phyloP scores from a whole-genome alignment of 305 asterid species.

The Rubia peregrina region DNA sequence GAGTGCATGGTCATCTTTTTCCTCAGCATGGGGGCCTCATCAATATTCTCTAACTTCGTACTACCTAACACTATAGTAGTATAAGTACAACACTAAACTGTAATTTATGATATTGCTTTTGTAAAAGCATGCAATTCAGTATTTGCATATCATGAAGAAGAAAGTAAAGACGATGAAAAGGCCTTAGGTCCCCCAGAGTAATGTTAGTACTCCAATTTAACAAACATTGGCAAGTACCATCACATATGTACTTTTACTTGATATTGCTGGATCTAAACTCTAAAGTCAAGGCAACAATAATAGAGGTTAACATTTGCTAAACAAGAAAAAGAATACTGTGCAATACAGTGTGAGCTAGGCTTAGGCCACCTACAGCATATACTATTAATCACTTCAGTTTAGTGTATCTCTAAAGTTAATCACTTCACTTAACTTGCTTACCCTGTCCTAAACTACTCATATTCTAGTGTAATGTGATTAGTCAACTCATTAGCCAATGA shows the following conservation, averaged over 20 bases:
- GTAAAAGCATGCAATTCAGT: background rate
- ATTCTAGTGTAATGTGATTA: background rate
- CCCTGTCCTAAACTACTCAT: background rate
- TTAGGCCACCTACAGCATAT: background rate
- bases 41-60: background rate
- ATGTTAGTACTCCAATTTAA: background rate
- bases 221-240: background rate
- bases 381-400: background rate
- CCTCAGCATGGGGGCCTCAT: conserved; percentile 1
- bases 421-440: background rate
- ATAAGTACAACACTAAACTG: background rate
- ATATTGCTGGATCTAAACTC: background rate
- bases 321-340: background rate
- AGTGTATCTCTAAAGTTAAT: background rate
- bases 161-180: background rate
- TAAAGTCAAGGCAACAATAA: conserved; percentile 2
- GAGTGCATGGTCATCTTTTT: background rate
- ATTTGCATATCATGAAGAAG: background rate
- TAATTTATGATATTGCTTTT: background rate
- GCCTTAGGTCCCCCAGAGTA: background rate
- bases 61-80: background rate
- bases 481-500: background rate
- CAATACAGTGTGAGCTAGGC: background rate
- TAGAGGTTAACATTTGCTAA: background rate
- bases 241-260: background rate